Base-by-base conservation (phyloP, 2,329 filamentous ascomycete species). In the Paraphoma sp. region DNA sequence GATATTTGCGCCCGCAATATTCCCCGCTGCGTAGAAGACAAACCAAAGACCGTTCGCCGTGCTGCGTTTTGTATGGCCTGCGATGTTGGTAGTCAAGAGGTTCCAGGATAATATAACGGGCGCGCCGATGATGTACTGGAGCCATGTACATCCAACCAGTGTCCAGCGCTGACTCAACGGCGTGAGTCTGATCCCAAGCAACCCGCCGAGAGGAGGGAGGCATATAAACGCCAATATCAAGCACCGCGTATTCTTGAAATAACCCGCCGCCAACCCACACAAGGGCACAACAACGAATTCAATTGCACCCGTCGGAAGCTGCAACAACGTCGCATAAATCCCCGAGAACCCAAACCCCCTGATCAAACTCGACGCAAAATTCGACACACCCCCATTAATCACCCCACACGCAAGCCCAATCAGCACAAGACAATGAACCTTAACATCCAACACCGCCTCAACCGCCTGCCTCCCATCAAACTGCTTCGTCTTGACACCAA, bases 81-180 rank as follows among this genome's bases (percentile, higher is more conserved):
- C 80, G 11, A 76, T 72, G 30, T 76, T 76, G 1, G 72, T 74
- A 0, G 74, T 75, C 16, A 83, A 77, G 0, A 84, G 60, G 23
- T 82, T 84, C 83, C 82, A 85, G 38, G 75, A 82, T 1, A 84
- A 60, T 40, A 84, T 80, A 2, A 85, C 78, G 0, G 82, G 80
- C 0, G 81, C 80, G 4, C 82, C 82, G 40, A 84, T 56, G 2
- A 83, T 72, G 42, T 81, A 81, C 56, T 83, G 81, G 11, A 85
- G 68, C 83, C 83, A 84, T 7, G 81, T 82, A 62, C 82, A 84
- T n/a, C 72, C 82, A 0, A 83, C 81, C 1, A 85, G 76, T 1
- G 78, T 79, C 72, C 82, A 77, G 51, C 79, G 79, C 47, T 83
- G 76, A 3, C 78, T 67, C 3, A 83, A 69, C 17, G 70, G 63